Conservation (phyloP, 768 basidiomycete species). For the Dendrothele bispora region DNA sequence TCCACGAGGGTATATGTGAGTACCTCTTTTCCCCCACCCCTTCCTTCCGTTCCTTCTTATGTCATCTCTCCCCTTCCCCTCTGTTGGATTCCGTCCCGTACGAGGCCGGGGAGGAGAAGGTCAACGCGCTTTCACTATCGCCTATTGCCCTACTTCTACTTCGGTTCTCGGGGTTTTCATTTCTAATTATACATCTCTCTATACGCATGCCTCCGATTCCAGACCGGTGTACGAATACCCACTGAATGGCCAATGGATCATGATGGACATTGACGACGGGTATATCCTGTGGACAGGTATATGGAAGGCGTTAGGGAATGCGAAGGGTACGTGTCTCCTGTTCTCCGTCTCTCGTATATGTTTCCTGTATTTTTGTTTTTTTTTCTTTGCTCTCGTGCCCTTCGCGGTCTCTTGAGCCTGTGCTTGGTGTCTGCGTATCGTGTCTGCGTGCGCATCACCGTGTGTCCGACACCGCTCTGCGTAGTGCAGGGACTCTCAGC, state of each 20-base stretch:
- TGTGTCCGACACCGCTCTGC: no score
- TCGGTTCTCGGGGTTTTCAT: no score
- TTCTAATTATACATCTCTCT: conserved; percentile 13
- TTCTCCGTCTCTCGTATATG: conserved; percentile 2
- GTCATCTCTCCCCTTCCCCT: no score
- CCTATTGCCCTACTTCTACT: no score
- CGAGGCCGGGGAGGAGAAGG: no score
- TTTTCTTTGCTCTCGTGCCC: conserved; percentile 8
- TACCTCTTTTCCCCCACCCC: conserved; percentile 12
- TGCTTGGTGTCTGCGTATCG: no score
- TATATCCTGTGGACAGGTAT: conserved; percentile 93
- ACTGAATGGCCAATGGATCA: conserved; percentile 88
- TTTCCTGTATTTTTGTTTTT: not conserved
- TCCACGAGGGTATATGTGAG: conserved; percentile 85
- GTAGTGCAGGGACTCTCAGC: no score
- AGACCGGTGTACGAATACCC: conserved; percentile 90
- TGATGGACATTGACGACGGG: conserved; percentile 95
- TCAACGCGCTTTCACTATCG: no score
- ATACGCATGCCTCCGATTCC: not conserved
- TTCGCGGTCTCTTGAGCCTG: no score
- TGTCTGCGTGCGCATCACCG: no score
- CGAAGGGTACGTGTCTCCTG: conserved; percentile 60
- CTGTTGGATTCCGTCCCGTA: no score
- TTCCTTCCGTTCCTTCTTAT: no score
- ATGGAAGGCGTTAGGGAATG: conserved; percentile 90